Percentiles rank a stretch among this genome's conserved stretches.
These are phyloP conservation scores for Neoboletus magnificus DNA, from an alignment of 768 basidiomycete genomes.

Conservation along the genomic window DNA sequence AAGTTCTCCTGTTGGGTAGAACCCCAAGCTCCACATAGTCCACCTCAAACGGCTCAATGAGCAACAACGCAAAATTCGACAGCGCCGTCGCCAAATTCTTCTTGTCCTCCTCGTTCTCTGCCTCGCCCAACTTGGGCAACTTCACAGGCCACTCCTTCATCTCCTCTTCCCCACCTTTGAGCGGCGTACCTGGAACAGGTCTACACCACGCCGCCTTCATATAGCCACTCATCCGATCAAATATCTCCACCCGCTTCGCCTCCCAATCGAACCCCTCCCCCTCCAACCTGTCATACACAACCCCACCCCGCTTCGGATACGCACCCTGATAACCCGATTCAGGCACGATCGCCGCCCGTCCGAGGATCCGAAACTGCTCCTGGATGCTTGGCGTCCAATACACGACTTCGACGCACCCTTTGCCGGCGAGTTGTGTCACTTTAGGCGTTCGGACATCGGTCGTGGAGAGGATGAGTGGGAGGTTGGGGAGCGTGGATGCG, in stretches of 20 bases:
- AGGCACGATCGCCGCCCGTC: constrained; percentile 55
- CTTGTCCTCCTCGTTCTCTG: constrained; percentile 42
- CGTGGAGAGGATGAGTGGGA: constrained; percentile 62
- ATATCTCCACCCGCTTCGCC: constrained; percentile 53
- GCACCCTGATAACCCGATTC: constrained; percentile 36
- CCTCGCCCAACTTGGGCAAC: constrained; percentile 48
- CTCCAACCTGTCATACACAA: constrained; percentile 34
- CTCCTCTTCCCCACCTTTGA: constrained; percentile 53
- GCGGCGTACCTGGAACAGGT: constrained; percentile 57
- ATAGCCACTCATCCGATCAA: constrained; percentile 52
- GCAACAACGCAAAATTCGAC: constrained; percentile 64
- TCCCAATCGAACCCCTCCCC: constrained; percentile 56
- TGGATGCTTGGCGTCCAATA: constrained; percentile 71
- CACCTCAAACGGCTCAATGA: constrained; percentile 67
- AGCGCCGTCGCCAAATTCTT: constrained; percentile 52
- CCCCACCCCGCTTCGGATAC: constrained; percentile 24
- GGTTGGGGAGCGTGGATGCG: constrained; percentile 37
- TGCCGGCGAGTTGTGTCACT: constrained; percentile 50
- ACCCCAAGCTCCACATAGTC: constrained; percentile 65
- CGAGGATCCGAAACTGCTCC: constrained; percentile 74
- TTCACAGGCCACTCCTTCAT: constrained; percentile 58
- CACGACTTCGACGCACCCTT: constrained; percentile 50
- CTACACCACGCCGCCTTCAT: constrained; percentile 75
- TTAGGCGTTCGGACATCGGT: constrained; percentile 77
- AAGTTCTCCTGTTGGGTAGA: constrained; percentile 55